These are phyloP conservation scores for Thielaviopsis ethacetica DNA, from an alignment of 2,329 filamentous ascomycete species.

Conservation along the genomic window DNA sequence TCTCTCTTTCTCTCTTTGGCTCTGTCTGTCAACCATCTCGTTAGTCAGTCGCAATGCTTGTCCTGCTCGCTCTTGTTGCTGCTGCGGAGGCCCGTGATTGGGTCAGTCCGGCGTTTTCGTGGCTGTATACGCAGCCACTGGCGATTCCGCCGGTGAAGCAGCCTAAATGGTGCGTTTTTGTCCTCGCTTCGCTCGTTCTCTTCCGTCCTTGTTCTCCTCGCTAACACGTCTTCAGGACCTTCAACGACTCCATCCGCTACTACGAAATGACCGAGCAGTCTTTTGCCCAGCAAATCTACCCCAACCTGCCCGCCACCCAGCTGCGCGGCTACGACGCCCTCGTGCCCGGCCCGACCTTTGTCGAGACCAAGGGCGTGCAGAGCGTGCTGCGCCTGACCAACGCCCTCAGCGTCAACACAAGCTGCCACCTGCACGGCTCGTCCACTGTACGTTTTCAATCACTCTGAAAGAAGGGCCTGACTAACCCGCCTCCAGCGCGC, in stretches of 20 bases:
- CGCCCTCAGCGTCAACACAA: constrained; percentile 25
- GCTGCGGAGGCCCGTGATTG: constrained; percentile 10
- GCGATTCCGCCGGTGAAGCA: constrained; percentile 28
- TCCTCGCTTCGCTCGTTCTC: too few relatives aligned
- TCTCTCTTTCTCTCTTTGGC: background rate
- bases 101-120: constrained; percentile 12
- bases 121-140: constrained; percentile 18
- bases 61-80: background rate
- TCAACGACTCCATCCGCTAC: constrained; percentile 22
- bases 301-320: constrained; percentile 18
- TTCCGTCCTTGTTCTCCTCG: background rate
- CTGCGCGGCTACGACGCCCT: constrained; percentile 36
- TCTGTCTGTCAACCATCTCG: background rate
- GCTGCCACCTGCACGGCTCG: constrained; percentile 39
- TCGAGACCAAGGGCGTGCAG: constrained; percentile 31
- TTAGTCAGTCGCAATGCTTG: background rate
- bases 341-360: constrained; percentile 35
- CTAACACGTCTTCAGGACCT: constrained; percentile 16
- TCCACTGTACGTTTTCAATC: constrained; percentile 19
- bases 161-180: constrained; percentile 21
- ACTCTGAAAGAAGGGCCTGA: too few relatives aligned
- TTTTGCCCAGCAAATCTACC: constrained; percentile 22
- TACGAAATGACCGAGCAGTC: constrained; percentile 21
- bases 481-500: constrained; percentile 16
- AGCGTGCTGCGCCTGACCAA: constrained; percentile 38